These are phyloP conservation scores for Escallonia herrerae DNA, from an alignment of 129 eudicot genomes.

Conservation along the genomic window DNA sequence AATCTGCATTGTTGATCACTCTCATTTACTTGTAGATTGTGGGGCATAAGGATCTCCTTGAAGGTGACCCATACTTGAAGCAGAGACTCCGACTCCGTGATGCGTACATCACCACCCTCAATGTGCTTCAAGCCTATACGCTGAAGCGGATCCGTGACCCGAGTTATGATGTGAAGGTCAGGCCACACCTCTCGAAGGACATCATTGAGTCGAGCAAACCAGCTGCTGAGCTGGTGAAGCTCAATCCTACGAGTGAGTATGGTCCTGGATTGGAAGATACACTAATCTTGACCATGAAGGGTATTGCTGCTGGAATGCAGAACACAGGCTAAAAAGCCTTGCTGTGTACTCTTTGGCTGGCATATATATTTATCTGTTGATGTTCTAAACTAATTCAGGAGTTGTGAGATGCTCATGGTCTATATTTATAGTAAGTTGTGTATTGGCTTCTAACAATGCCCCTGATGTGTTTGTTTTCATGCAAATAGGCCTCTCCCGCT, in stretches of 20 bases:
- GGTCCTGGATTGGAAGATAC: conserved; percentile 81
- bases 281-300: conserved; percentile 80
- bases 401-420: not conserved
- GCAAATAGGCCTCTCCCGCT: not conserved
- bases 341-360: not conserved
- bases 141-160: conserved; percentile 80
- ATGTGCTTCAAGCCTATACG: conserved; percentile 70
- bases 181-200: conserved; percentile 68
- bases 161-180: conserved; percentile 39
- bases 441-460: not conserved
- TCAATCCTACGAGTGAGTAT: conserved; percentile 71
- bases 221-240: conserved; percentile 71
- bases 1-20: no score
- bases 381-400: not conserved
- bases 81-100: conserved; percentile 73
- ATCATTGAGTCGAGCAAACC: conserved; percentile 47
- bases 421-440: not conserved
- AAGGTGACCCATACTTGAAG: conserved; percentile 82
- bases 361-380: no score
- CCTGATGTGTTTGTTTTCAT: not conserved
- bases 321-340: conserved; percentile 51
- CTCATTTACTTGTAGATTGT: conserved; percentile 39
- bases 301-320: conserved; percentile 80
- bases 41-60: conserved; percentile 67
- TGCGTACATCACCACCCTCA: conserved; percentile 65